Conservation (phyloP, 805 yeast species). For the Candida berthetii region DNA sequence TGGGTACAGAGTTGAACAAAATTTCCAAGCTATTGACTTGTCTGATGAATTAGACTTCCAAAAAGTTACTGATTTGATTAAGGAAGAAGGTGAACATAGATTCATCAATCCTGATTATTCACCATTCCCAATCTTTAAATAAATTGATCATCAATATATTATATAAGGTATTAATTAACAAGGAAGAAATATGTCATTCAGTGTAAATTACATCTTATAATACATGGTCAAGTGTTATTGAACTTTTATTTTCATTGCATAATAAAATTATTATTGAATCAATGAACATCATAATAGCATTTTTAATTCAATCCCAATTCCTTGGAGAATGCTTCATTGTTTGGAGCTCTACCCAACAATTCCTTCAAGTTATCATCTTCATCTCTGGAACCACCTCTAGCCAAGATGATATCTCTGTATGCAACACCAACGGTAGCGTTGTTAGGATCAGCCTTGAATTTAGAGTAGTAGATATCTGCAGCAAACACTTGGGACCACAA, state of each 20-base stretch:
- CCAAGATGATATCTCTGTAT: conserved; percentile 65
- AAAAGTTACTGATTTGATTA: conserved; percentile 17
- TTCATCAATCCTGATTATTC: conserved; percentile 14
- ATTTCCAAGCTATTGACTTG: conserved; percentile 22
- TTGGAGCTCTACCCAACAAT: conserved; percentile 72
- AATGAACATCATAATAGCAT: not conserved
- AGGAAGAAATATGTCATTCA: too few species aligned
- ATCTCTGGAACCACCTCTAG: conserved; percentile 70
- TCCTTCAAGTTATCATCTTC: conserved; percentile 58
- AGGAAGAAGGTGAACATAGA: conserved; percentile 22
- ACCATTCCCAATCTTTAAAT: conserved; percentile 32
- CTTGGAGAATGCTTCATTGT: conserved; percentile 61
- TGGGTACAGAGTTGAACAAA: conserved; percentile 31
- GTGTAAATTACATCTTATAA: too few species aligned
- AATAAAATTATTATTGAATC: not conserved
- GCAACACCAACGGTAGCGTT: conserved; percentile 51
- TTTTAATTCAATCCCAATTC: conserved; percentile 46
- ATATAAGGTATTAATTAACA: too few species aligned
- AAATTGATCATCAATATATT: too few species aligned
- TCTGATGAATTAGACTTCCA: conserved; percentile 27
- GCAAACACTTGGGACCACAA: conserved; percentile 85
- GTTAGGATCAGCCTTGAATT: conserved; percentile 65
- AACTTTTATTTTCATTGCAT: too few species aligned
- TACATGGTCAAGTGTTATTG: too few species aligned
- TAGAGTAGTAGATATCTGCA: conserved; percentile 70